phyloP scores from a whole-genome alignment of 179 eudicot genomes.

The Monotropa hypopitys region DNA sequence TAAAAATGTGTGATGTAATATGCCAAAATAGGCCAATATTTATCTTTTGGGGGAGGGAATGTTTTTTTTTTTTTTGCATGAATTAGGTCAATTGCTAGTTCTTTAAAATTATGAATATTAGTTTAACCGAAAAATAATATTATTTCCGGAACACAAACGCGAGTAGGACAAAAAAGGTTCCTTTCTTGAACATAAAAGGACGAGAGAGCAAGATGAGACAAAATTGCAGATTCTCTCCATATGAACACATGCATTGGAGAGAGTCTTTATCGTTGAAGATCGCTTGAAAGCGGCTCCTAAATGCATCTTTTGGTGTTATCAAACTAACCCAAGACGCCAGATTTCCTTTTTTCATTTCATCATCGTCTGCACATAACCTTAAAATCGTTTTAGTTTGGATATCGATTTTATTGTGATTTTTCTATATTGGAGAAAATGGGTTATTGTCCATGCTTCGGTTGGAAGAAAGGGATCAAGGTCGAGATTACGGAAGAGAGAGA shows the following conservation, averaged over 20 bases:
- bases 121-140: neutral
- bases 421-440: slow-evolving; percentile 22
- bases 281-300: neutral
- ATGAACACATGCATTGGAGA: neutral
- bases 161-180: neutral
- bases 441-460: slow-evolving; percentile 29
- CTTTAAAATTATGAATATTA: too few species aligned
- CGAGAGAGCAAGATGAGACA: neutral
- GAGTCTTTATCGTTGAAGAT: neutral
- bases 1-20: too few species aligned
- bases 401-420: neutral
- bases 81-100: too few species aligned
- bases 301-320: neutral
- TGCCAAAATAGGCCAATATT: too few species aligned
- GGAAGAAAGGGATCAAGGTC: slow-evolving; percentile 22
- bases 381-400: neutral
- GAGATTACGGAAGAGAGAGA: neutral
- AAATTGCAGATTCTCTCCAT: slow-evolving; percentile 3
- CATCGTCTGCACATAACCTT: neutral
- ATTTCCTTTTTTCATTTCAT: neutral
- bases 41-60: too few species aligned
- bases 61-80: too few species aligned
- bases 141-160: neutral
- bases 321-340: neutral
- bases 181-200: neutral